phyloP scores from a whole-genome alignment of 306 rosid genomes.

The Parietaria judaica region DNA sequence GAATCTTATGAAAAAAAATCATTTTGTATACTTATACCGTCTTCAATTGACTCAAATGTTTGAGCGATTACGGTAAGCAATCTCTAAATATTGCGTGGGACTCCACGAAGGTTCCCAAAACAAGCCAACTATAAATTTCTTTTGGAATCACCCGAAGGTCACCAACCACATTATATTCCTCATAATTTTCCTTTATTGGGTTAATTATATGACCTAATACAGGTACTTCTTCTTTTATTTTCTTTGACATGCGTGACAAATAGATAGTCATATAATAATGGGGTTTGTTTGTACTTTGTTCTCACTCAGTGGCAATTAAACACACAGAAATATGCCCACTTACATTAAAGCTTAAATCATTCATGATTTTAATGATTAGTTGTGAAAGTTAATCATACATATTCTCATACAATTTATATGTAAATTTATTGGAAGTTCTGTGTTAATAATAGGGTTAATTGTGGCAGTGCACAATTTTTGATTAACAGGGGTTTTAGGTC shows the following conservation, averaged over 20 bases:
- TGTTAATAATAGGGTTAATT: no score
- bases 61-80: no score
- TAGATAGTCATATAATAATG: background rate
- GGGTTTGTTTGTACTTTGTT: background rate
- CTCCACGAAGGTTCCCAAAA: no score
- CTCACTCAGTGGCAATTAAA: background rate
- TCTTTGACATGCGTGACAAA: background rate
- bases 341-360: background rate
- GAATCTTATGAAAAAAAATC: no score
- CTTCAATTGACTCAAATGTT: no score
- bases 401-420: background rate
- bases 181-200: background rate
- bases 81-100: no score
- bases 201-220: background rate
- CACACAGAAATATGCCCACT: slow-evolving; percentile 6
- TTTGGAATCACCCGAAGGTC: slow-evolving; percentile 3
- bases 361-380: slow-evolving; percentile 1
- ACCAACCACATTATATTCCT: background rate
- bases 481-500: no score
- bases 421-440: no score
- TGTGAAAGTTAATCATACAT: background rate
- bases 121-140: slow-evolving; percentile 9
- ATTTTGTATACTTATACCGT: no score
- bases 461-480: no score
- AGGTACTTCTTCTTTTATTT: background rate